Evolutionary conservation across 208 protist species (phyloP).

Genomic region (Leishmania major): DNA sequence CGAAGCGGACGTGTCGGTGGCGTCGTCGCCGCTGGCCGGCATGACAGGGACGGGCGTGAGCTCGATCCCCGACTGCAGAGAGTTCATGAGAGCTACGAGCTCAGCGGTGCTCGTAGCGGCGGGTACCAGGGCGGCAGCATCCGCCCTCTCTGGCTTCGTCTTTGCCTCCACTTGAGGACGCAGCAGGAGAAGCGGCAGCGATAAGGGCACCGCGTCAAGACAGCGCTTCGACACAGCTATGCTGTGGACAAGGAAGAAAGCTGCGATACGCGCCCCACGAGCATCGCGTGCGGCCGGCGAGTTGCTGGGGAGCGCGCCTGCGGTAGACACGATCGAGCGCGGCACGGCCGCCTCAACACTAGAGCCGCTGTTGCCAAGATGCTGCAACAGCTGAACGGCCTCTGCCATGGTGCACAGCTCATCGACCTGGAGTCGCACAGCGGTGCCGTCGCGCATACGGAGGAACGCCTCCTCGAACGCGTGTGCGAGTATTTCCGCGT

Average conservation of each 20-base stretch:
- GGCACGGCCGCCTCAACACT: neutral
- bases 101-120: neutral
- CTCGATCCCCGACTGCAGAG: slow-evolving; percentile 20
- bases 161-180: neutral
- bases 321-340: neutral
- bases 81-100: slow-evolving; percentile 1
- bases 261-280: slow-evolving; percentile 31
- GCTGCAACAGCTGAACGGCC: slow-evolving; percentile 41
- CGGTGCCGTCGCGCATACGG: slow-evolving; percentile 21
- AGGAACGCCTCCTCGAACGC: slow-evolving; percentile 45
- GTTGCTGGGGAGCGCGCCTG: neutral
- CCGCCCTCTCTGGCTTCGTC: neutral
- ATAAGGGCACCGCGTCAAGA: slow-evolving; percentile 39
- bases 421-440: slow-evolving; percentile 37
- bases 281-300: slow-evolving; percentile 8
- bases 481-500: slow-evolving; percentile 31
- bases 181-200: slow-evolving; percentile 9
- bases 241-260: slow-evolving; percentile 54
- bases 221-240: slow-evolving; percentile 59
- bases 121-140: neutral
- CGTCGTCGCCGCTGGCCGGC: neutral
- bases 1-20: neutral
- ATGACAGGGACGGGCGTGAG: slow-evolving; percentile 14
- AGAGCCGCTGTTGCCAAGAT: neutral
- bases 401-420: slow-evolving; percentile 64